phyloP scores from a whole-genome alignment of 2,329 filamentous ascomycete genomes.

The Metarhizium sp. region DNA sequence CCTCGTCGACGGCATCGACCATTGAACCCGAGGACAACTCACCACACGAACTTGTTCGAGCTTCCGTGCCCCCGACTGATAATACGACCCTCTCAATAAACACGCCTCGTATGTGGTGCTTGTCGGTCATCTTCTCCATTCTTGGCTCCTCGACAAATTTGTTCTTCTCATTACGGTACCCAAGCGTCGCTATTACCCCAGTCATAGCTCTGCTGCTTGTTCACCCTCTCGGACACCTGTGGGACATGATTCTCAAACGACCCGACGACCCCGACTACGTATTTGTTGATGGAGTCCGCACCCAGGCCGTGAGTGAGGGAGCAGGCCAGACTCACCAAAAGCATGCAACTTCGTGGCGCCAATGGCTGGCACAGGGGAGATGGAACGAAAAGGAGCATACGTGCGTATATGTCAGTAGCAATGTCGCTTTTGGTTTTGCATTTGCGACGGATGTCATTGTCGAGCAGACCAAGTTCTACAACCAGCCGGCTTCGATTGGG shows the following conservation, averaged over 20 bases:
- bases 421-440: slow-evolving; percentile 81
- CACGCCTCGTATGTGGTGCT: slow-evolving; percentile 77
- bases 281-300: slow-evolving; percentile 39
- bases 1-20: slow-evolving; percentile 32
- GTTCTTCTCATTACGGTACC: slow-evolving; percentile 85
- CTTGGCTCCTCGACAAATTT: slow-evolving; percentile 77
- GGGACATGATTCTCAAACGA: slow-evolving; percentile 66
- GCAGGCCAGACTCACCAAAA: slow-evolving; percentile 13
- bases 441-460: slow-evolving; percentile 87
- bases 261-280: slow-evolving; percentile 39
- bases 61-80: slow-evolving; percentile 68
- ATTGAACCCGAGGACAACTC: slow-evolving; percentile 57
- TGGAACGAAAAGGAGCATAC: slow-evolving; percentile 90
- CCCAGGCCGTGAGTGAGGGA: slow-evolving; percentile 11
- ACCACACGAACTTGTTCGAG: slow-evolving; percentile 69
- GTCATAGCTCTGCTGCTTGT: slow-evolving; percentile 81
- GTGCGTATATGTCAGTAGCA: slow-evolving; percentile 83
- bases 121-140: slow-evolving; percentile 72
- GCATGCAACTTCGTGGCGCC: slow-evolving; percentile 38
- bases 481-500: slow-evolving; percentile 64
- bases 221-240: slow-evolving; percentile 71
- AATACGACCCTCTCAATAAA: slow-evolving; percentile 73
- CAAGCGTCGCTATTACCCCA: slow-evolving; percentile 80
- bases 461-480: slow-evolving; percentile 82
- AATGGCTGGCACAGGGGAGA: slow-evolving; percentile 69